A percentile compares a stretch with the other conserved stretches of the same genome.
These are phyloP conservation scores for Fusarium torreyae DNA, from an alignment of 2,329 filamentous ascomycete species.

Conservation along the genomic window DNA sequence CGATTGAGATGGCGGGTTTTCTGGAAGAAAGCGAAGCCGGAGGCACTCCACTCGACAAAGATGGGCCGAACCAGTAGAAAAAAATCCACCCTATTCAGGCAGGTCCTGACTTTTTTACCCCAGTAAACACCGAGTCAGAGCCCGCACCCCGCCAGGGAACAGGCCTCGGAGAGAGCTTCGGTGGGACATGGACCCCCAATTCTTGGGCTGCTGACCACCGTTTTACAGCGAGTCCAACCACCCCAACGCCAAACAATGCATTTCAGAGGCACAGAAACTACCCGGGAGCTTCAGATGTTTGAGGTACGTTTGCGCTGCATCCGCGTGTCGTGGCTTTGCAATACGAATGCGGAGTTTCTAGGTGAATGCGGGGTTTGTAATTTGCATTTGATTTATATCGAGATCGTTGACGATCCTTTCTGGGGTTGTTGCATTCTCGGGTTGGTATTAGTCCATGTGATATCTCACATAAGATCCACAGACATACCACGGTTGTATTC, in stretches of 20 bases:
- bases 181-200: conserved; percentile 10
- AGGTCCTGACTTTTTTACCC: conserved; percentile 30
- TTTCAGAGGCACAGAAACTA: conserved; percentile 7
- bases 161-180: conserved; percentile 13
- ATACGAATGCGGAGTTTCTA: conserved; percentile 2
- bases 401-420: neutral
- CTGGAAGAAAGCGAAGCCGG: conserved; percentile 47
- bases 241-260: too few species aligned
- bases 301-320: conserved; percentile 26
- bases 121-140: conserved; percentile 12
- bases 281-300: conserved; percentile 22
- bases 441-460: too few species aligned
- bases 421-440: too few species aligned
- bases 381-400: neutral
- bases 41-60: conserved; percentile 13
- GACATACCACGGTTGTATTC: too few species aligned
- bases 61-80: conserved; percentile 14
- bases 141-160: conserved; percentile 5
- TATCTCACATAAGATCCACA: too few species aligned
- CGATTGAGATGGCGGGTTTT: conserved; percentile 45
- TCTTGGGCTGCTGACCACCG: conserved; percentile 25
- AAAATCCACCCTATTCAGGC: conserved; percentile 41
- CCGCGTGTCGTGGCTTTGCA: conserved; percentile 1
- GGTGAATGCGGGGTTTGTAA: neutral
- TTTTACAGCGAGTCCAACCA: neutral